Base-by-base conservation (phyloP, 1,284 basidiomycete genomes). In the Marasmius tenuissimus region DNA sequence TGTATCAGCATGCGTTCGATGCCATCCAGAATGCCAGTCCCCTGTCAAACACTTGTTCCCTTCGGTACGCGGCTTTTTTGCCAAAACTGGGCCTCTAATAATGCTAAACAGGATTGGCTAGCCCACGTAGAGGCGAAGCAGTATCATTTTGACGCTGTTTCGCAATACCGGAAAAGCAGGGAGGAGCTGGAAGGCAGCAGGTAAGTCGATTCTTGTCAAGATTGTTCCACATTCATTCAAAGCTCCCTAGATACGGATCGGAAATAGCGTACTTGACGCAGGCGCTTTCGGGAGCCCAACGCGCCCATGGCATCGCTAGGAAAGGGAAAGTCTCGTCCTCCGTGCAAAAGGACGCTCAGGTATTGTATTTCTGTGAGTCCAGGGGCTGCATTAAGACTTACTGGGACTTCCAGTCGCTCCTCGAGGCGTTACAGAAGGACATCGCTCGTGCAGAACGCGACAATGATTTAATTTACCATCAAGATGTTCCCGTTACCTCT, bases 381-480 rank as follows among this genome's bases (percentile, higher is more conserved):
- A 59, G 11, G 14, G 27, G 54, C 55, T 38, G 42, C 40, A 48
- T 61, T 53, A 16, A 39, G 56, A 52, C 18, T 37, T 58, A 42
- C 39, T 33, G 11, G 22, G 18, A 42, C 34, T 38, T 14, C 48
- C 66, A 92, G 87, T 87, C 85, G 1, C 74, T 89, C 18, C 72
- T 87, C 16, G 86, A 93, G 69, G 87, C 81, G 20, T 79, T 97
- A 18, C 85, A 92, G 69, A 88, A 83, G 51, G 87, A 87, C 40
- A 73, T 94, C 20, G 75, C 80, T 2, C 84, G 93, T 14, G 94
- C 96, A 0, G 86, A 91, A 63, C 86, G 93, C 34, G 97, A 99
- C 74, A 99, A 99, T 71, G 93, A 98, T 73, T 79, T 98, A 5
- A 97, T 99, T 57, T 99, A 99, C 76, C 93, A 98, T 67, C 85